Conservation (phyloP, 2,329 filamentous ascomycete species). For the Chalaropsis thielavioides region DNA sequence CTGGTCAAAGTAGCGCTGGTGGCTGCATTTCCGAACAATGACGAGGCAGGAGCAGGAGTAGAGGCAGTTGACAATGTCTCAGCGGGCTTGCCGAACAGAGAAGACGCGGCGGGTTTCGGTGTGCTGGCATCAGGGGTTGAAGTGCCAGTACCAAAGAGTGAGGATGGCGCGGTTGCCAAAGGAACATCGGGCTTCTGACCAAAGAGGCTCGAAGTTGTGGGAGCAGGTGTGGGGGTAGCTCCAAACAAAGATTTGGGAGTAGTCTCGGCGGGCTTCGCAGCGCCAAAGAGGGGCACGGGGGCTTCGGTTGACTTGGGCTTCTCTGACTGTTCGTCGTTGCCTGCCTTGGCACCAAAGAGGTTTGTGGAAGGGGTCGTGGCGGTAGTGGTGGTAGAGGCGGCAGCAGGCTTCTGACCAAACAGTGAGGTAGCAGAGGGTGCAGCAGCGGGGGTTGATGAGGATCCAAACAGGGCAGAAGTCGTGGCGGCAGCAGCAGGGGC, state of each 20-base stretch:
- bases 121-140: not conserved
- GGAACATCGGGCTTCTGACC: not conserved
- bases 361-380: constrained; percentile 24
- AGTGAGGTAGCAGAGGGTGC: constrained; percentile 21
- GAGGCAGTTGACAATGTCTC: not conserved
- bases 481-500: constrained; percentile 24
- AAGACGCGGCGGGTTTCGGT: not conserved
- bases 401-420: constrained; percentile 22
- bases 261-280: constrained; percentile 12
- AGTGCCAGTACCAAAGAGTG: not conserved
- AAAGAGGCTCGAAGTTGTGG: constrained; percentile 17
- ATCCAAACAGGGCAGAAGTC: constrained; percentile 9
- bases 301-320: constrained; percentile 18
- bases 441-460: constrained; percentile 22
- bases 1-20: constrained; percentile 5
- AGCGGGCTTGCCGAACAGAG: constrained; percentile 5
- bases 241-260: constrained; percentile 15
- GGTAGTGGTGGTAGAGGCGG: constrained; percentile 27
- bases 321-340: constrained; percentile 9
- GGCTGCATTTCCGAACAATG: constrained; percentile 7
- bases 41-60: not conserved
- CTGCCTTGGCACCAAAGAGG: constrained; percentile 24
- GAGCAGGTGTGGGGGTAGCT: constrained; percentile 1
- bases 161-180: not conserved
- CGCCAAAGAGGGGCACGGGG: constrained; percentile 20